These are phyloP conservation scores for Luzula sylvatica DNA, from an alignment of 176 grass and related monocot species.

Conservation along the genomic window DNA sequence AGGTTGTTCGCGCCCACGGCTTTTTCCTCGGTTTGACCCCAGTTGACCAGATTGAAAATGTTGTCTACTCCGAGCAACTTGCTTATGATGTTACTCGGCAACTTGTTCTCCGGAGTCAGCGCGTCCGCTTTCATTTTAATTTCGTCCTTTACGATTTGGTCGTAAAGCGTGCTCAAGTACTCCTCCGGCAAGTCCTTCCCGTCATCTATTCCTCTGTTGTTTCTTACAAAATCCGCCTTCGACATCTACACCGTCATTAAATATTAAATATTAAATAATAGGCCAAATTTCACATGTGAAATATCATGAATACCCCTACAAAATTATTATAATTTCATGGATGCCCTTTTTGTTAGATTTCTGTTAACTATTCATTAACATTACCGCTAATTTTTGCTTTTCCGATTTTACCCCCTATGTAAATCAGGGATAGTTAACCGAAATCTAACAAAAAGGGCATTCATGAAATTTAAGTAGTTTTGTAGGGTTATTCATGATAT, in stretches of 20 bases:
- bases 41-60: constrained; percentile 81
- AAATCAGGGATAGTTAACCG: not conserved
- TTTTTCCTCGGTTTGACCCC: constrained; percentile 80
- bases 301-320: no score
- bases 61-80: constrained; percentile 91
- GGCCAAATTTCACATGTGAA: not conserved
- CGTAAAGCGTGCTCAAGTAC: constrained; percentile 68
- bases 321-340: constrained; percentile 22
- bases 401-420: no score
- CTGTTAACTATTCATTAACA: no score
- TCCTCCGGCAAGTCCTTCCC: constrained; percentile 94
- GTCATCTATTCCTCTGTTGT: constrained; percentile 92
- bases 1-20: constrained; percentile 83
- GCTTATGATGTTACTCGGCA: constrained; percentile 52
- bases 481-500: no score
- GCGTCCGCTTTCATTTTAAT: constrained; percentile 95
- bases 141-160: constrained; percentile 93
- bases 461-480: no score
- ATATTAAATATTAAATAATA: not conserved
- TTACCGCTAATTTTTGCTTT: no score
- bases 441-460: no score
- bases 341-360: no score
- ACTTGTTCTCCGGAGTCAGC: constrained; percentile 45
- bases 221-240: constrained; percentile 85
- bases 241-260: constrained; percentile 64